Percentiles rank a stretch among this genome's conserved stretches.
These are phyloP conservation scores for Globisporangium acanthophoron DNA, from an alignment of 352 stramenopile genomes.

Conservation along the genomic window DNA sequence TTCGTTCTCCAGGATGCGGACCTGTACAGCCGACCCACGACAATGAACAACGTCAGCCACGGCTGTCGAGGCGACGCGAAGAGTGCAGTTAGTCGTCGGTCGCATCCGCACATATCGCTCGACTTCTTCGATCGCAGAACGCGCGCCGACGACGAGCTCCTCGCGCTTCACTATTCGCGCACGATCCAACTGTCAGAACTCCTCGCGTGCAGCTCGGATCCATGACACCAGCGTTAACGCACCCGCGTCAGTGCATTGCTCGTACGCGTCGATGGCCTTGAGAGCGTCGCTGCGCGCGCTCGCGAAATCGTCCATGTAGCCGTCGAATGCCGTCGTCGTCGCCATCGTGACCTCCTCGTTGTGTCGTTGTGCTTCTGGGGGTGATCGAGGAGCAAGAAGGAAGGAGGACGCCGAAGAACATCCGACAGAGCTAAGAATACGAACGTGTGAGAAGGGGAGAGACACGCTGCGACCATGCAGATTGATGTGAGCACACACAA, in stretches of 20 bases:
- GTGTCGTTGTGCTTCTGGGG: not conserved
- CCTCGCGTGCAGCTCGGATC: no score
- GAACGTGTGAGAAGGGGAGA: not conserved
- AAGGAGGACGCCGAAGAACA: not conserved
- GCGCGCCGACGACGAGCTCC: slow-evolving; percentile 39
- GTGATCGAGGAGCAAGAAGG: not conserved
- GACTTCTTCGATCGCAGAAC: slow-evolving; percentile 55
- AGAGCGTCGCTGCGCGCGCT: slow-evolving; percentile 38
- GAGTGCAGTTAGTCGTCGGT: no score
- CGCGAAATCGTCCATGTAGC: slow-evolving; percentile 50
- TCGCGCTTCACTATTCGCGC: slow-evolving; percentile 26
- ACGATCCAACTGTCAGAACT: not conserved
- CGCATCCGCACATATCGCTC: slow-evolving; percentile 48
- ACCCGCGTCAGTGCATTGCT: slow-evolving; percentile 24
- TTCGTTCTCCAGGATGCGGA: slow-evolving; percentile 63
- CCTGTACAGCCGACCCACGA: slow-evolving; percentile 15
- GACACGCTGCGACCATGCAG: not conserved
- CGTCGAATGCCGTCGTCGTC: slow-evolving; percentile 31
- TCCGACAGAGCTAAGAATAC: slow-evolving; percentile 3
- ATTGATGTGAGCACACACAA: not conserved
- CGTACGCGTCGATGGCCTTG: slow-evolving; percentile 43
- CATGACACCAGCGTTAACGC: not conserved
- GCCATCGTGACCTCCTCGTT: not conserved
- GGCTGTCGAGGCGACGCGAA: not conserved
- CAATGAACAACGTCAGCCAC: not conserved